Evolutionary conservation across 768 basidiomycete genomes (phyloP), one percentile per base, ranked within the genome.

Genomic region (Suillus subaureus): DNA sequence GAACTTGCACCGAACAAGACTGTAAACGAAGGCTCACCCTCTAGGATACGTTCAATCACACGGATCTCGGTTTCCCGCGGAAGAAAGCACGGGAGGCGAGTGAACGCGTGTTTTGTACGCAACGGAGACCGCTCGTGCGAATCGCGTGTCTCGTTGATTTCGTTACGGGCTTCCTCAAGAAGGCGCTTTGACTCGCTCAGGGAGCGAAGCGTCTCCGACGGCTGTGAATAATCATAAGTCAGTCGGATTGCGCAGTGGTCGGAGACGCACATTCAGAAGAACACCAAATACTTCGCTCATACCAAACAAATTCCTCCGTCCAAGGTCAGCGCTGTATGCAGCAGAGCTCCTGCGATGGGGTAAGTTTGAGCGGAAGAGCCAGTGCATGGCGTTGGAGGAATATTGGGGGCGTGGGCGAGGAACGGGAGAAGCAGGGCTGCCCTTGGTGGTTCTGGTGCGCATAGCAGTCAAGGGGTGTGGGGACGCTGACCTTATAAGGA

Each of bases 1-100:
- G 89, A 89, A 67, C 90, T 91, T 37, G 91, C 90, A 4, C 93
- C 93, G 65, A 92, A 93, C 9, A 94, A 78, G 9, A 94, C 82
- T 0, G 91, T 93, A 71, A 94, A 94, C 1, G 90, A 86, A 6
- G 93, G 91, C 40, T 92, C 89, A 11, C 82, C 75, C 63, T 87
- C 87, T 33, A 94, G 75, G 3, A 83, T 81, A 63, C 87, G 85
- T 71, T 90, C 88, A 42, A 95, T 79, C 21, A 87, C 85, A 65
- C 82, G 82, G 57, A 86, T 77, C 75, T 95, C 93, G 18, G 84
- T 83, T 52, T 84, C 87, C 4, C 93, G 84, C 61, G 87, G 82
- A 69, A 89, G 87, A 77, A 93, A 93, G 3, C 87, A 85, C 9
- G 92, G 92, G 28, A 94, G 79, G 40, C 88, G 85, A 40, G 90